phyloP scores from a whole-genome alignment of 371 early-diverging fungal species.

The Dichotomocladium elegans region DNA sequence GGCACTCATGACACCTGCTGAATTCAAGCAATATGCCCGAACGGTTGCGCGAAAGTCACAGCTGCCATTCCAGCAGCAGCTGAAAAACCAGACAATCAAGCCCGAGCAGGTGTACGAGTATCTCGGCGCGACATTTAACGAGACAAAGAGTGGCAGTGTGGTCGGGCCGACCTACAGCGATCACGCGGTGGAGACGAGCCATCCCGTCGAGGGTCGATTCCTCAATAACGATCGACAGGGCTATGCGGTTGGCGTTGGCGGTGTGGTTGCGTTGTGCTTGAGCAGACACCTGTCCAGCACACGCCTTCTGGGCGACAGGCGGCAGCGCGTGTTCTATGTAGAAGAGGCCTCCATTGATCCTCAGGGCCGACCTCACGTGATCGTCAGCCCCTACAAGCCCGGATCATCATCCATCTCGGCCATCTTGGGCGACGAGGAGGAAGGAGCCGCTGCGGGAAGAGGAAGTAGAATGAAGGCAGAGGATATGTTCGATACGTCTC shows the following conservation, averaged over 20 bases:
- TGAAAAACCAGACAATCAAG: constrained; percentile 24
- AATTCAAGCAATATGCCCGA: constrained; percentile 60
- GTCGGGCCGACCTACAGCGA: constrained; percentile 39
- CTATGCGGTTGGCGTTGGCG: constrained; percentile 66
- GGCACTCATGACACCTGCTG: constrained; percentile 47
- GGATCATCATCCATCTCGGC: constrained; percentile 3
- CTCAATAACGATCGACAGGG: constrained; percentile 40
- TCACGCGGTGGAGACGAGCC: constrained; percentile 18
- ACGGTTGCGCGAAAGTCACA: constrained; percentile 34
- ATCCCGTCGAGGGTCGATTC: constrained; percentile 64
- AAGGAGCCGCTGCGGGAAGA: neutral
- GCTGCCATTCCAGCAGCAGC: constrained; percentile 54
- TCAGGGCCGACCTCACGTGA: constrained; percentile 60
- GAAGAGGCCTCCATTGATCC: constrained; percentile 56
- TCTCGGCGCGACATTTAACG: constrained; percentile 16
- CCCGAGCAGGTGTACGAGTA: constrained; percentile 34
- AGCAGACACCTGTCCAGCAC: constrained; percentile 20
- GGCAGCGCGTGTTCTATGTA: constrained; percentile 62
- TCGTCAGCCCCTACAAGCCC: constrained; percentile 18
- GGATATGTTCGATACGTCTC: constrained; percentile 14
- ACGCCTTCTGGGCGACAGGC: constrained; percentile 23
- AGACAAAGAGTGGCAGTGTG: constrained; percentile 9
- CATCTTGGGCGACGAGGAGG: neutral
- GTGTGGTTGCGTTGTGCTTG: constrained; percentile 58
- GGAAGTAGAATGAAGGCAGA: constrained; percentile 13